A percentile compares a stretch with the other conserved stretches of the same genome.
Evolutionary conservation across 257 asterid species (phyloP).

Genomic region (Solanum sitiens): DNA sequence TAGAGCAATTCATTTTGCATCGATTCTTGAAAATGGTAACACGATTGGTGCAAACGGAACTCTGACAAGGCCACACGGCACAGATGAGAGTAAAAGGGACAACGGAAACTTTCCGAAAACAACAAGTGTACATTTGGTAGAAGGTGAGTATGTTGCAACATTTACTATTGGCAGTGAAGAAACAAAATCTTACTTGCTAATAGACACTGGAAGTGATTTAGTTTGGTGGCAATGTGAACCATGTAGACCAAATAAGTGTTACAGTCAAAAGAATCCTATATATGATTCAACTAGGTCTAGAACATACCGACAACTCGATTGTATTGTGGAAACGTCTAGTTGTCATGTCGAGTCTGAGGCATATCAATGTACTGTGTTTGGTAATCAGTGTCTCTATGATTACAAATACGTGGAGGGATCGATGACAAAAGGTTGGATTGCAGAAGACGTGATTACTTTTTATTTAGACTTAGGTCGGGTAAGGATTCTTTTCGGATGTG

Average conservation of each 20-base stretch:
- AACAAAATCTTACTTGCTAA: background rate
- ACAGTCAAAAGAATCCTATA: background rate
- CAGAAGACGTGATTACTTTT: background rate
- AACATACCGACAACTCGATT: background rate
- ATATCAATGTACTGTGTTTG: background rate
- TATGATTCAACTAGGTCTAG: background rate
- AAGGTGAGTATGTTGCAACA: background rate
- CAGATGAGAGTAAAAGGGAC: background rate
- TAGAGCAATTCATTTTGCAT: background rate
- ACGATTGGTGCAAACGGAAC: background rate
- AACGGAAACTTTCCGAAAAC: background rate
- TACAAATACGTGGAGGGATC: background rate
- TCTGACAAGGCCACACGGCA: background rate
- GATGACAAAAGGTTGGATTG: background rate
- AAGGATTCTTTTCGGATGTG: background rate
- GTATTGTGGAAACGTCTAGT: background rate
- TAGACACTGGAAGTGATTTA: background rate
- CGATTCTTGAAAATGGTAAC: background rate
- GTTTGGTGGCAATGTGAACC: background rate
- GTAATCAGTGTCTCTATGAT: background rate
- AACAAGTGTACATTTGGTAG: background rate
- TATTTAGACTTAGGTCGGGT: background rate
- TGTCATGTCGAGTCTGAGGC: background rate
- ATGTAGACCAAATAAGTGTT: background rate
- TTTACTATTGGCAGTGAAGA: background rate